phyloP scores from a whole-genome alignment of 225 moss, liverwort and hornwort genomes.

The Lunularia cruciata region DNA sequence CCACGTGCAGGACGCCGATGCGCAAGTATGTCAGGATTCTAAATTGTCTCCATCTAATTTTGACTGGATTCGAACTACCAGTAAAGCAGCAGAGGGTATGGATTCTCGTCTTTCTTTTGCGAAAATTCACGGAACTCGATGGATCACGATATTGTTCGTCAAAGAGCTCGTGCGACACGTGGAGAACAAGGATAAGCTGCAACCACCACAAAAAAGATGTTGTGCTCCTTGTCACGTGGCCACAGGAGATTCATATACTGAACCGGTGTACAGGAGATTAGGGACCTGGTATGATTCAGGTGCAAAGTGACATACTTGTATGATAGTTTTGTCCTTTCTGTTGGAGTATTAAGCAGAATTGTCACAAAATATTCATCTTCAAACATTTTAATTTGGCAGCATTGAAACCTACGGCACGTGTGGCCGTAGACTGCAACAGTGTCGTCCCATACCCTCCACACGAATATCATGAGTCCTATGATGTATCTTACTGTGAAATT shows the following conservation, averaged over 20 bases:
- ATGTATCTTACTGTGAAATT: too few relatives aligned
- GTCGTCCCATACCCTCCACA: too few relatives aligned
- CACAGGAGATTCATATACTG: not conserved
- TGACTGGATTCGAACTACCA: not conserved
- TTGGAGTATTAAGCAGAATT: too few relatives aligned
- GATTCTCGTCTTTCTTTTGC: not conserved
- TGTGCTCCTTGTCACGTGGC: not conserved
- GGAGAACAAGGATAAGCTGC: not conserved
- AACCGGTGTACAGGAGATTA: not conserved
- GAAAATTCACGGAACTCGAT: not conserved
- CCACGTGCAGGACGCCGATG: not conserved
- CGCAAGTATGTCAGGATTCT: not conserved
- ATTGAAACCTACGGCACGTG: too few relatives aligned
- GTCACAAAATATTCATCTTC: too few relatives aligned
- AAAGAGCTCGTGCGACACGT: not conserved
- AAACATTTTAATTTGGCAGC: too few relatives aligned
- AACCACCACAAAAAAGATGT: not conserved
- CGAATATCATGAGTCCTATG: too few relatives aligned
- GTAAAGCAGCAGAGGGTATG: not conserved
- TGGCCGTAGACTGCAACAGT: too few relatives aligned
- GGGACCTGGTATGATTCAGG: constrained; percentile 7
- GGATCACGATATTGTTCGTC: not conserved
- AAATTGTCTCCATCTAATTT: not conserved
- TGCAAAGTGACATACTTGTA: too few relatives aligned
- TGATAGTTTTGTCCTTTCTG: too few relatives aligned